Base-by-base conservation (phyloP, 2,329 filamentous ascomycete genomes). In the Nigrograna mackinnonii region DNA sequence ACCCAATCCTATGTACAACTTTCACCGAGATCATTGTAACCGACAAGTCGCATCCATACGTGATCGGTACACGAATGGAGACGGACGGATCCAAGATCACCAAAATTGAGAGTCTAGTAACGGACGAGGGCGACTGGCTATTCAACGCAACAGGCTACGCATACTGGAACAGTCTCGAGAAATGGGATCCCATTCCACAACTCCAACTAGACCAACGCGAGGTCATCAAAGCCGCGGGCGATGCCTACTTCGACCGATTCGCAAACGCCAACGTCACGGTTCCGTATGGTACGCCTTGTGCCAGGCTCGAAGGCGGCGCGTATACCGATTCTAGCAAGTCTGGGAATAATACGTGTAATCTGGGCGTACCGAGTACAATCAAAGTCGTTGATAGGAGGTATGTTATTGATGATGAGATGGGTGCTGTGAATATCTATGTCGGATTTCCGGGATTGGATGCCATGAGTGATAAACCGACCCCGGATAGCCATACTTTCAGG, bases 181-280 rank as follows among this genome's bases (percentile, higher is more conserved):
- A 36, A 18, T 61, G 59, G 57, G 17, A 33, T 11, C 37, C 43
- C 1, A 52, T 61, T 32, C 52, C 57, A 1, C 20, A 43, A 33
- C 17, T n/a, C 6, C 31, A 51, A 14, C 49, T 44, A 13, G 36
- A 46, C 17, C 43, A 48, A 3, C 47, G 54, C 14, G 47, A 42
- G 2, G 38, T 43, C 4, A 39, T 63, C 22, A 46, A 60, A 43
- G 41, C 50, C 12, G 54, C 44, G 1, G 55, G 50, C n/a, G 52
- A 62, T 30, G 55, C 55, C 0, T 63, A 63, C 39, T 55, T 58
- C 16, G 46, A 60, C 33, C 49, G 54, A 7, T 62, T 49, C 39
- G 50, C 47, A 20, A 50, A 62, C 21, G 21, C 40, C 13, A 35
- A 41, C 2, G 46, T 59, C 5, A 33, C 43, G 1, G 54, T 63